phyloP scores from a whole-genome alignment of 2,329 filamentous ascomycete species.

The Arthrobotrys megalospora region DNA sequence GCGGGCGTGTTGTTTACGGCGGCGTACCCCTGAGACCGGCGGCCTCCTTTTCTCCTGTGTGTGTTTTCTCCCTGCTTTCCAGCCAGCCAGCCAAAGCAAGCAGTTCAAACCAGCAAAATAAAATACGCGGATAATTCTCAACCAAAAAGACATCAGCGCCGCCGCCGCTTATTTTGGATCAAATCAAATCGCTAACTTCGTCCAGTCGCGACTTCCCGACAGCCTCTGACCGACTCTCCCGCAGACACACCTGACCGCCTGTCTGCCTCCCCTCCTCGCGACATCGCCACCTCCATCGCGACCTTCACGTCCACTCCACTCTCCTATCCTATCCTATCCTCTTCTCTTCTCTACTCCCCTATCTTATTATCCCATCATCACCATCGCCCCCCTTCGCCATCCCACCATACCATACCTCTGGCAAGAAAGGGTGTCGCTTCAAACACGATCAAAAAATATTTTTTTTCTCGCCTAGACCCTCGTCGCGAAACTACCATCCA shows the following conservation, averaged over 20 bases:
- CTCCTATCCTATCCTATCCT: not conserved
- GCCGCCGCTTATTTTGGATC: slow-evolving; percentile 26
- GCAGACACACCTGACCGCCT: not conserved
- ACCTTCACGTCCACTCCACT: not conserved
- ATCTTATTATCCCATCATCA: not conserved
- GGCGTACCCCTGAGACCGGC: slow-evolving; percentile 25
- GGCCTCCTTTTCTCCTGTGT: not conserved
- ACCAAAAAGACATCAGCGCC: slow-evolving; percentile 23
- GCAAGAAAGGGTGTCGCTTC: too few species aligned
- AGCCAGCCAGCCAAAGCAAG: not conserved
- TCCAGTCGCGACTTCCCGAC: not conserved
- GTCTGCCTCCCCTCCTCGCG: slow-evolving; percentile 5
- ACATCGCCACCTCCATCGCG: slow-evolving; percentile 14
- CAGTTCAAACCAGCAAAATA: not conserved
- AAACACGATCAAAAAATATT: not conserved
- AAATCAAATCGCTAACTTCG: slow-evolving; percentile 37
- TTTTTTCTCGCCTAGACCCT: slow-evolving; percentile 9
- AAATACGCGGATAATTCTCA: slow-evolving; percentile 48
- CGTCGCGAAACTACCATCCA: slow-evolving; percentile 20
- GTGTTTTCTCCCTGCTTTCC: not conserved
- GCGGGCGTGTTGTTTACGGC: slow-evolving; percentile 36
- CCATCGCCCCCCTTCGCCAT: too few species aligned
- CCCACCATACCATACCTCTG: too few species aligned
- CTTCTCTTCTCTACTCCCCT: not conserved
- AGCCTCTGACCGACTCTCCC: too few species aligned